A percentile compares a stretch with the other conserved stretches of the same genome.
Evolutionary conservation across 495 filamentous ascomycete genomes (phyloP).

Genomic region (Schizothecium vesticola): DNA sequence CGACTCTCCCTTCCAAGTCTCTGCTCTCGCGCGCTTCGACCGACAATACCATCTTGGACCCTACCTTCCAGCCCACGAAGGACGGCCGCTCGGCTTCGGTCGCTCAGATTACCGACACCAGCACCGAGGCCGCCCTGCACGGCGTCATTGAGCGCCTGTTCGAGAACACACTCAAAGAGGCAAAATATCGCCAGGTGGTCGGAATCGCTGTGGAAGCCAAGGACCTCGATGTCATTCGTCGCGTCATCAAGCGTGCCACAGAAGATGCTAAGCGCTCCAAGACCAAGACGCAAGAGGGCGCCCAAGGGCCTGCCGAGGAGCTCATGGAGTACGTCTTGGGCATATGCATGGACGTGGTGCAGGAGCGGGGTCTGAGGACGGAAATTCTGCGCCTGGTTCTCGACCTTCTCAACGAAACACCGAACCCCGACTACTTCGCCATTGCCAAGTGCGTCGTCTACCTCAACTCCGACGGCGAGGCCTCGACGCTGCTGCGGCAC

Average conservation of each 20-base stretch:
- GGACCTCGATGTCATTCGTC: conserved; percentile 81
- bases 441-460: conserved; percentile 99
- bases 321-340: conserved; percentile 93
- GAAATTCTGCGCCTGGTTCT: conserved; percentile 83
- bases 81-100: conserved; percentile 45
- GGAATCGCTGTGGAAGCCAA: conserved; percentile 96
- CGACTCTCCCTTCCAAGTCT: conserved; percentile 82
- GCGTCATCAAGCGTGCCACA: conserved; percentile 74
- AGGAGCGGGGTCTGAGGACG: conserved; percentile 76
- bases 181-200: conserved; percentile 93
- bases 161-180: conserved; percentile 79
- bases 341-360: conserved; percentile 96
- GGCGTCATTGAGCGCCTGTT: conserved; percentile 82
- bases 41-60: conserved; percentile 58
- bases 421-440: conserved; percentile 91
- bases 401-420: conserved; percentile 80
- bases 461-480: conserved; percentile 85
- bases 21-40: conserved; percentile 64
- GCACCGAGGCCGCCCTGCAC: conserved; percentile 66
- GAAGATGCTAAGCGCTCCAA: conserved; percentile 70
- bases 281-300: conserved; percentile 41
- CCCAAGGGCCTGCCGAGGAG: conserved; percentile 70
- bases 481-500: conserved; percentile 77
- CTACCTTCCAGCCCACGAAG: conserved; percentile 52
- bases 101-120: conserved; percentile 38